Conservation (phyloP, 2,329 filamentous ascomycete species). For the Pseudocercospora eumusae region DNA sequence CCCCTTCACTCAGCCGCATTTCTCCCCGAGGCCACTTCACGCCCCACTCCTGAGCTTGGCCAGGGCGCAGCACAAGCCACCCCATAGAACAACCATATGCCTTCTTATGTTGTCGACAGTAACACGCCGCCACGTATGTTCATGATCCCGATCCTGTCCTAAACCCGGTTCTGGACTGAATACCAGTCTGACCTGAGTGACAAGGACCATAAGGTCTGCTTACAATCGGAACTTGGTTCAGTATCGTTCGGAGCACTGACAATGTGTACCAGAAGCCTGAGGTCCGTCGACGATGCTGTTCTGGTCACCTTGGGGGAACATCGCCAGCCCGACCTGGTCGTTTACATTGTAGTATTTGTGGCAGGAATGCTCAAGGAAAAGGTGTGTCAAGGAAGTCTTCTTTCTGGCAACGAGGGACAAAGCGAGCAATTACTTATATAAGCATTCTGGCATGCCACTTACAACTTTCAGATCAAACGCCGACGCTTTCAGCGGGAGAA, state of each 20-base stretch:
- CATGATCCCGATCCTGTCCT: background rate
- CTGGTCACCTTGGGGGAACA: constrained; percentile 10
- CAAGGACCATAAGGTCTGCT: background rate
- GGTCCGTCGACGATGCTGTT: constrained; percentile 14
- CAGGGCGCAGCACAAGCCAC: background rate
- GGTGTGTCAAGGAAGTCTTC: constrained; percentile 8
- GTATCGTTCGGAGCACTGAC: constrained; percentile 6
- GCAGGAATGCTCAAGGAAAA: constrained; percentile 27
- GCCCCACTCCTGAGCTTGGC: constrained; percentile 1
- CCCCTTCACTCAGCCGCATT: background rate
- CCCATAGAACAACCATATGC: background rate
- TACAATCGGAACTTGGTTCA: background rate
- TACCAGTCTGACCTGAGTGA: background rate
- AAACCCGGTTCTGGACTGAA: background rate
- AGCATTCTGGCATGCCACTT: background rate
- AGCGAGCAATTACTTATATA: background rate
- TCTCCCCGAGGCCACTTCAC: background rate
- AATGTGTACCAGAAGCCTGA: constrained; percentile 8
- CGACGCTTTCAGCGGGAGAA: constrained; percentile 7
- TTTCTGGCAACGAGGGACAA: background rate
- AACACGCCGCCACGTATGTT: background rate
- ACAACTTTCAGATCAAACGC: constrained; percentile 8
- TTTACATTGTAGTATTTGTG: constrained; percentile 15
- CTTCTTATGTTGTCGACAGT: too few species aligned
- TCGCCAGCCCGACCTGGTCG: constrained; percentile 4